A percentile compares a stretch with the other conserved stretches of the same genome.
phyloP scores from a whole-genome alignment of 108 stramenopile species.

The Chaetoceros tenuissimus region DNA sequence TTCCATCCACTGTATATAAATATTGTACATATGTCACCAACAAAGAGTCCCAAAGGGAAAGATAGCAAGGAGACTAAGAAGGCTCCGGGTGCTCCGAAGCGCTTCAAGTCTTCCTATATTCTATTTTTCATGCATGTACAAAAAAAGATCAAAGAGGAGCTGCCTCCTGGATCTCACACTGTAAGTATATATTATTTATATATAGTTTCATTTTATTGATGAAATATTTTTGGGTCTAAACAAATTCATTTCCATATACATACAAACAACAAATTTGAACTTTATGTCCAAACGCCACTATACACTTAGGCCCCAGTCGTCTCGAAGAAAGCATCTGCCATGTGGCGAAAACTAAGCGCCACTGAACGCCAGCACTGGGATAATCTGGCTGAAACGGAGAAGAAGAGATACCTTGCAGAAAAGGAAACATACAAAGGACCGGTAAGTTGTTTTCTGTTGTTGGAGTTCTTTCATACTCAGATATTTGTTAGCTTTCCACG shows the following conservation, averaged over 20 bases:
- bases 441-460: not conserved
- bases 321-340: not conserved
- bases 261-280: no score
- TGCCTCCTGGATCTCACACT: conserved; percentile 13
- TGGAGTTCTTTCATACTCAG: not conserved
- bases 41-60: not conserved
- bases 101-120: conserved; percentile 43
- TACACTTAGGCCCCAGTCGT: not conserved
- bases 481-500: no score
- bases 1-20: not conserved
- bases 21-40: not conserved
- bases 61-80: conserved; percentile 6
- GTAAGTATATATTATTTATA: conserved; percentile 4
- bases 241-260: no score
- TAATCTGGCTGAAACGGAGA: conserved; percentile 42
- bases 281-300: no score
- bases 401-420: conserved; percentile 38
- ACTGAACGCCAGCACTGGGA: conserved; percentile 41
- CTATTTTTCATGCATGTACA: conserved; percentile 31
- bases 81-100: conserved; percentile 39
- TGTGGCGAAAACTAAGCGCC: conserved; percentile 9
- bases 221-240: no score
- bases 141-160: conserved; percentile 18
- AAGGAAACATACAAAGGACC: conserved; percentile 46
- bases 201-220: not conserved